Base-by-base conservation (phyloP, 1,139 yeast genomes). In the Geotrichum cucujoidarum region DNA sequence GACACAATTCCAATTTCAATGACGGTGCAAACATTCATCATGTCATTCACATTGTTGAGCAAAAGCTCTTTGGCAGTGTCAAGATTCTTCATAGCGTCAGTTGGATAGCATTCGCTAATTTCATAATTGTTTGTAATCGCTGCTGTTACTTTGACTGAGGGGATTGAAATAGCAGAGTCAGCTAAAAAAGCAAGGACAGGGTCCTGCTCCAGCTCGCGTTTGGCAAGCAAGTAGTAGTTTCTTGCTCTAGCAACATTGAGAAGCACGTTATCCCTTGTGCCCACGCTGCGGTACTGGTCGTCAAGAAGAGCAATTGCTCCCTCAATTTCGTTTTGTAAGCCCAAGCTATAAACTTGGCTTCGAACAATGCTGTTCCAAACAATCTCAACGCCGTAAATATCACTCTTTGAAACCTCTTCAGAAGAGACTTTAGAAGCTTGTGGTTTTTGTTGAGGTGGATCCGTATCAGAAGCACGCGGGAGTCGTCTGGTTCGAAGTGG, bases 81-180 rank as follows among this genome's bases (percentile, higher is more conserved):
- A 4, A 40, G 41, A 14, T 50, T 52, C 4, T 40, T 45, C 8
- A 48, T 40, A 3, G 46, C 43, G 2, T 44, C 37, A 2, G 53
- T 18, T 16, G 45, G 42, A 16, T 21, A 39, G 8, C 17, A 42
- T 6, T 24, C 22, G n/a, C 17, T 35, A 17, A 36, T 25, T 16
- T 35, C 17, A 13, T 39, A 32, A 31, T 25, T 27, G 30, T n/a
- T 16, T 20, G 24, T 22, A 8, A 34, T 14, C n/a, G 40, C 31
- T 3, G 35, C 36, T 8, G 40, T 34, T 13, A 29, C 33, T 18
- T 33, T 34, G 11, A 57, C 56, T 3, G 75, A 70, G 0, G 79
- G 79, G 8, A 73, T 61, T 2, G 76, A 70, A 52, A 74, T 58
- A 0, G 76, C 75, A 1, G 79, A 73, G 42, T 76, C 80, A 45